Evolutionary conservation across 2,329 filamentous ascomycete species (phyloP).

Genomic region (Calonectria pteridis): DNA sequence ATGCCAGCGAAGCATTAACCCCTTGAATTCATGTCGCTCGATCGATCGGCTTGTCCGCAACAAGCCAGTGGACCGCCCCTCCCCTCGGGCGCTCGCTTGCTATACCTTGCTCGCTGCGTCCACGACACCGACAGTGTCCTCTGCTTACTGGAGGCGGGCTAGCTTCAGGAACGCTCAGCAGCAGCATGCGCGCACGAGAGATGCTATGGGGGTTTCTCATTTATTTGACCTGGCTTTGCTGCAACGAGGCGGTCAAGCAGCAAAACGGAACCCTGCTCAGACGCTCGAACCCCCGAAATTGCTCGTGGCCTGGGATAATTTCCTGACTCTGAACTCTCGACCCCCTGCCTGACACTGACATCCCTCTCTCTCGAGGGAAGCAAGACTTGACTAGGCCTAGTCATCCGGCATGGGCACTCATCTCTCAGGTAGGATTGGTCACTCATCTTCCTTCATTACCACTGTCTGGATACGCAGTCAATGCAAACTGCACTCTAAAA

Average conservation of each 20-base stretch:
- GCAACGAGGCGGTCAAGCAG: constrained; percentile 1
- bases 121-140: not conserved
- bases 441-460: not conserved
- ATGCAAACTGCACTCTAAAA: constrained; percentile 1
- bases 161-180: constrained; percentile 6
- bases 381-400: not conserved
- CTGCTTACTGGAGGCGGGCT: not conserved
- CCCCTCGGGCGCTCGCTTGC: not conserved
- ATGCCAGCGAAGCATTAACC: constrained; percentile 24
- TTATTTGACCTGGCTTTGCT: not conserved
- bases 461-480: not conserved
- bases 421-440: constrained; percentile 12
- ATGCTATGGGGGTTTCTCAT: not conserved
- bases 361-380: not conserved
- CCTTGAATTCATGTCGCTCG: constrained; percentile 22
- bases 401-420: constrained; percentile 8
- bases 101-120: constrained; percentile 4
- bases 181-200: not conserved
- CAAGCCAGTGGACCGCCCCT: constrained; percentile 6
- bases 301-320: constrained; percentile 38
- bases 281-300: constrained; percentile 40
- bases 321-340: constrained; percentile 34
- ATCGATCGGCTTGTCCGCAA: constrained; percentile 20
- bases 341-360: constrained; percentile 31
- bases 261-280: constrained; percentile 12